These are phyloP conservation scores for Aquilaria malaccensis DNA, from an alignment of 345 rosid genomes.

Conservation along the genomic window DNA sequence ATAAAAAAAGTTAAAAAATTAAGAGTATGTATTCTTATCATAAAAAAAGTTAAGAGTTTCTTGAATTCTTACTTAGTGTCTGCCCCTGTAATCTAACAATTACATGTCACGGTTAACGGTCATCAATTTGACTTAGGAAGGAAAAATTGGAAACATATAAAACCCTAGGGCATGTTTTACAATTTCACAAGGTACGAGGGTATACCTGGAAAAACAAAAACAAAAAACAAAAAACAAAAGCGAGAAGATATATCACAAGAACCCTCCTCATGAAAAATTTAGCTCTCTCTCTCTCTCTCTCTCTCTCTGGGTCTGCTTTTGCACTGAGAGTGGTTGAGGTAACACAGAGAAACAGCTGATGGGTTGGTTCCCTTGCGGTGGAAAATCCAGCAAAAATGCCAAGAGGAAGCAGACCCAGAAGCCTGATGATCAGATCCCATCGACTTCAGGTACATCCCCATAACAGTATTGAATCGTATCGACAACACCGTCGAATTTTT, in stretches of 20 bases:
- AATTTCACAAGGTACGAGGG: too few relatives aligned
- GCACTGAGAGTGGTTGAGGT: constrained; percentile 1
- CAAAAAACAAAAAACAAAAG: too few relatives aligned
- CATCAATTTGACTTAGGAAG: too few relatives aligned
- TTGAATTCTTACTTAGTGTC: too few relatives aligned
- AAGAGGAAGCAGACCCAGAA: constrained; percentile 22
- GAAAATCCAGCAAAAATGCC: constrained; percentile 30
- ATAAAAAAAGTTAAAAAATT: too few relatives aligned
- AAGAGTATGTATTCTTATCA: too few relatives aligned
- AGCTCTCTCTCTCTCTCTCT: constrained; percentile 1
- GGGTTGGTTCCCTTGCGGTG: constrained; percentile 48
- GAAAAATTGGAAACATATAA: too few relatives aligned
- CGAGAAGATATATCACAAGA: neutral
- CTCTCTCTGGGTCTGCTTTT: neutral
- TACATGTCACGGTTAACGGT: too few relatives aligned
- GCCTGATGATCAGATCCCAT: constrained; percentile 45
- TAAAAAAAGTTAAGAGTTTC: too few relatives aligned
- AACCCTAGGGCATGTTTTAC: too few relatives aligned
- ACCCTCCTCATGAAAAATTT: neutral
- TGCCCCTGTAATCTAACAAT: too few relatives aligned
- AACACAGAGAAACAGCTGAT: constrained; percentile 6
- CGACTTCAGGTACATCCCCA: constrained; percentile 34
- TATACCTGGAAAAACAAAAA: too few relatives aligned
- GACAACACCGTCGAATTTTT: neutral
- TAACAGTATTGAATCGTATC: neutral